A percentile compares a stretch with the other conserved stretches of the same genome.
Conservation (phyloP, 2,329 filamentous ascomycete genomes). For the Scopulariopsis brevicaulis region DNA sequence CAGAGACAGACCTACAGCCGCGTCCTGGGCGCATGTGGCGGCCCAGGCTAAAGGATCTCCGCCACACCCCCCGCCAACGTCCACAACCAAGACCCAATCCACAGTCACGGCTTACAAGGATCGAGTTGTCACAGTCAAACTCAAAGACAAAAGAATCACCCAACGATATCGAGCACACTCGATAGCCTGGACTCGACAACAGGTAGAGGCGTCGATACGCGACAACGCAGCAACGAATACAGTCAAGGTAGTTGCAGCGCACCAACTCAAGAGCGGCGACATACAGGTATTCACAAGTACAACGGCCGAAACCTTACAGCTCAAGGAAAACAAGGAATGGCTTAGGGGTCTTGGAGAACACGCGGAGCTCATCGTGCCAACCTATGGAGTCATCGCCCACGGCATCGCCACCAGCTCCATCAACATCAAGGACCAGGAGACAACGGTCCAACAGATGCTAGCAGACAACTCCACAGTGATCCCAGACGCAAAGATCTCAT, state of each 20-base stretch:
- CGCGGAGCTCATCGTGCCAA: neutral
- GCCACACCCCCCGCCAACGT: slow-evolving; percentile 6
- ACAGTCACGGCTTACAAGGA: slow-evolving; percentile 12
- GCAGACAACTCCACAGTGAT: slow-evolving; percentile 15
- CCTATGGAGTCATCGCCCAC: slow-evolving; percentile 12
- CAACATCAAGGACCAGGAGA: slow-evolving; percentile 14
- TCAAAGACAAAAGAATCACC: slow-evolving; percentile 10
- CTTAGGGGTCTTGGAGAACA: neutral
- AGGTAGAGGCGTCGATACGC: slow-evolving; percentile 10
- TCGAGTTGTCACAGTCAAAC: slow-evolving; percentile 11
- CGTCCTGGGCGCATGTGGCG: slow-evolving; percentile 10
- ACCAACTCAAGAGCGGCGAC: slow-evolving; percentile 13
- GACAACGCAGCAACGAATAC: slow-evolving; percentile 10
- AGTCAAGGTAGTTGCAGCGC: slow-evolving; percentile 11
- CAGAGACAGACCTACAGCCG: slow-evolving; percentile 6
- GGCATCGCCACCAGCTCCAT: slow-evolving; percentile 14
- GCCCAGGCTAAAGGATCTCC: slow-evolving; percentile 5
- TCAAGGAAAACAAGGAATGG: no score
- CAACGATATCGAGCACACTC: slow-evolving; percentile 8
- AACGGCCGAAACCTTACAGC: neutral
- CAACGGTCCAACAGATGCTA: slow-evolving; percentile 13
- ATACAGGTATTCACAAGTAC: slow-evolving; percentile 13
- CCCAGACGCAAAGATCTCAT: slow-evolving; percentile 12
- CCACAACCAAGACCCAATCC: slow-evolving; percentile 8
- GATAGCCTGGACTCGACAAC: slow-evolving; percentile 8